These are phyloP conservation scores for Cutaneotrichosporon cavernicola DNA, from an alignment of 1,284 basidiomycete genomes.

Conservation along the genomic window DNA sequence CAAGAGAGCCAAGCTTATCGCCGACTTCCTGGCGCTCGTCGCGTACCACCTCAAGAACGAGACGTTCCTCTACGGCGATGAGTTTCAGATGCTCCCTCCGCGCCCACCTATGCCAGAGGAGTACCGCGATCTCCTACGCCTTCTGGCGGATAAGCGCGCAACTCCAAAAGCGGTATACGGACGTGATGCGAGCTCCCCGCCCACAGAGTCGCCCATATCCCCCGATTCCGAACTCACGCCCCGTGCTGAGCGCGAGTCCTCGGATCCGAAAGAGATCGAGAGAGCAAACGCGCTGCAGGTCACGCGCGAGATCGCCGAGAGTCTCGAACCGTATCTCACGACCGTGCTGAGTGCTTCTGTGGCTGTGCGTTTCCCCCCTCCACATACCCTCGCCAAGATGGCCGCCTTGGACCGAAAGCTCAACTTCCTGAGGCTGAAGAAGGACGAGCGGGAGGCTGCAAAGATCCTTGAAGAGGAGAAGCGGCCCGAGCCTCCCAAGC, in stretches of 20 bases:
- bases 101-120: slow-evolving; percentile 35
- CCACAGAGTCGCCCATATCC: slow-evolving; percentile 12
- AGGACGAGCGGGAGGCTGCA: slow-evolving; percentile 70
- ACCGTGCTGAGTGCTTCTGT: slow-evolving; percentile 89
- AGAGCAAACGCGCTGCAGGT: slow-evolving; percentile 56
- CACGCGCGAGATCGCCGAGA: slow-evolving; percentile 61
- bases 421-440: slow-evolving; percentile 64
- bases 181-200: neutral
- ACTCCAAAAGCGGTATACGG: slow-evolving; percentile 7
- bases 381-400: slow-evolving; percentile 80
- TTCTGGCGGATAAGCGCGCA: slow-evolving; percentile 24
- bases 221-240: slow-evolving; percentile 1
- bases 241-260: neutral
- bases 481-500: slow-evolving; percentile 22
- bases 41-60: slow-evolving; percentile 86
- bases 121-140: slow-evolving; percentile 40
- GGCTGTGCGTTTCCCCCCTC: slow-evolving; percentile 82
- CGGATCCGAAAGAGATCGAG: slow-evolving; percentile 55
- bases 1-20: slow-evolving; percentile 83
- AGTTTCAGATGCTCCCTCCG: slow-evolving; percentile 73
- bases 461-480: slow-evolving; percentile 73
- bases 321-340: slow-evolving; percentile 74
- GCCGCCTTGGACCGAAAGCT: slow-evolving; percentile 77
- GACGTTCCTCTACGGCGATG: slow-evolving; percentile 91
- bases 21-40: slow-evolving; percentile 85